Evolutionary conservation across 1,284 basidiomycete species (phyloP).

Genomic region (Leccinum griseonigrum): DNA sequence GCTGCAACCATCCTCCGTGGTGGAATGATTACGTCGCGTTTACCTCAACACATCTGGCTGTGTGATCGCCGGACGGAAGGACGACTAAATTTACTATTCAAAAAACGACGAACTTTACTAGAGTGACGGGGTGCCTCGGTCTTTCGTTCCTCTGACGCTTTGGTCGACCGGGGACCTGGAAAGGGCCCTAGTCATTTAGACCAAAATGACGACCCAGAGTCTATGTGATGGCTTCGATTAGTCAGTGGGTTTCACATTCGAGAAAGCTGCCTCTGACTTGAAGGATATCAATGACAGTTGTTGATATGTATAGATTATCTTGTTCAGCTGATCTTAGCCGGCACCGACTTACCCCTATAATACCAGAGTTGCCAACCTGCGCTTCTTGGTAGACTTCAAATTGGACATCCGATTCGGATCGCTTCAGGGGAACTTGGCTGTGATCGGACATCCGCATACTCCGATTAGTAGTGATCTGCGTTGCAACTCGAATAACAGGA

Average conservation of each 20-base stretch:
- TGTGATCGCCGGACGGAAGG: neutral
- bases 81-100: neutral
- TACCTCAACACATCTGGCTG: conserved; percentile 1
- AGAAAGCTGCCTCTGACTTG: neutral
- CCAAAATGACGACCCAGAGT: neutral
- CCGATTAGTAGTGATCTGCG: neutral
- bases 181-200: conserved; percentile 4
- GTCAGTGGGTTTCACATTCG: neutral
- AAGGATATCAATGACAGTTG: neutral
- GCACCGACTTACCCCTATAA: neutral
- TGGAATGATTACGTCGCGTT: neutral
- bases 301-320: conserved; percentile 1
- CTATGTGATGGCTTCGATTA: neutral
- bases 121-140: neutral
- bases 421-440: neutral
- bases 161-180: conserved; percentile 5
- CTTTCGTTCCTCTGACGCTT: conserved; percentile 1
- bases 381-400: neutral
- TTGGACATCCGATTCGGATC: neutral
- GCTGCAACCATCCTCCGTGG: neutral
- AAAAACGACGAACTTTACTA: neutral
- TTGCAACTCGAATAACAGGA: neutral
- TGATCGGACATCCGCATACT: neutral
- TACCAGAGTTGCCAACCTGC: neutral
- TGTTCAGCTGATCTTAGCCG: neutral